phyloP scores from a whole-genome alignment of 345 rosid genomes.

The Hevea brasiliensis region DNA sequence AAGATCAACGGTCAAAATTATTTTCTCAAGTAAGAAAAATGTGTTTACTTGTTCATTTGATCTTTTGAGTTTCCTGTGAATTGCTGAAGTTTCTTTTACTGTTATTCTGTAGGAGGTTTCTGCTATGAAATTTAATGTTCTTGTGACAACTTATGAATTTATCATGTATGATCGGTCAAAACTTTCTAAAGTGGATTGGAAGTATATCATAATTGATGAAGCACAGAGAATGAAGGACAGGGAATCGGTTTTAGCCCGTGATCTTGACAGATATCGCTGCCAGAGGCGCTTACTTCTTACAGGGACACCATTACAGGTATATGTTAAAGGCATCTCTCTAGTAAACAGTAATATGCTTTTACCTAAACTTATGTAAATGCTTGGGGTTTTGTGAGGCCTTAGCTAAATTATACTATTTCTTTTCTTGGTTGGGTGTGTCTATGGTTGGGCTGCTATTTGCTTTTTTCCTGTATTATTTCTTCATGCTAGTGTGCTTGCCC shows the following conservation, averaged over 20 bases:
- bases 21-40: slow-evolving; percentile 76
- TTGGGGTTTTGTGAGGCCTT: neutral
- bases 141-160: slow-evolving; percentile 97
- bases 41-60: neutral
- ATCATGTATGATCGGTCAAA: slow-evolving; percentile 98
- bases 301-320: slow-evolving; percentile 98
- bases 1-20: slow-evolving; percentile 91
- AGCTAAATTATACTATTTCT: neutral
- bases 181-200: slow-evolving; percentile 98
- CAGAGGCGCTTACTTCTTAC: slow-evolving; percentile 99
- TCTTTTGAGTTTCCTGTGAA: slow-evolving; percentile 14
- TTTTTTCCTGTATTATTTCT: neutral
- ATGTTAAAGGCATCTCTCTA: slow-evolving; percentile 28
- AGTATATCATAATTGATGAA: slow-evolving; percentile 95
- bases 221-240: slow-evolving; percentile 99
- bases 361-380: neutral
- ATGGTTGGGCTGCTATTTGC: neutral
- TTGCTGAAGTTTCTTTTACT: slow-evolving; percentile 26
- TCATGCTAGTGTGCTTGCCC: neutral
- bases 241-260: slow-evolving; percentile 99
- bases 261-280: slow-evolving; percentile 98
- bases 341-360: neutral
- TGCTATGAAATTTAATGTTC: slow-evolving; percentile 97
- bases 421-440: neutral
- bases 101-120: slow-evolving; percentile 67